phyloP scores from a whole-genome alignment of 2,329 filamentous ascomycete species.

The Nigrospora osmanthi region DNA sequence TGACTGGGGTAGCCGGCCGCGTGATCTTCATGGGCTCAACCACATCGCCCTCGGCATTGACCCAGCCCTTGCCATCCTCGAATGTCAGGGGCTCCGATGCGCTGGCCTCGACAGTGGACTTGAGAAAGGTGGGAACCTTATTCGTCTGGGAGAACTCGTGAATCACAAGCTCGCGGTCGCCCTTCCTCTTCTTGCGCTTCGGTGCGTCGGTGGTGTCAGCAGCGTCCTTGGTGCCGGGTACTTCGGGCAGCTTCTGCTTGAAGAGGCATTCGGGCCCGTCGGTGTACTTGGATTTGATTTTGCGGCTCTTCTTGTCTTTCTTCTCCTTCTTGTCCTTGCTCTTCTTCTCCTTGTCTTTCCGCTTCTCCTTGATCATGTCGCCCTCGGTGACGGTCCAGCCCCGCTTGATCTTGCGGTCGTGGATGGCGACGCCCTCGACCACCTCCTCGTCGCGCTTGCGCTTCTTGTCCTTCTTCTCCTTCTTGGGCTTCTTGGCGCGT shows the following conservation, averaged over 20 bases:
- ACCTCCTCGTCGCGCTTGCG: conserved; percentile 41
- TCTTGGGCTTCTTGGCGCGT: conserved; percentile 21
- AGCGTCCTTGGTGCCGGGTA: conserved; percentile 31
- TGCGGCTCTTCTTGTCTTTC: conserved; percentile 46
- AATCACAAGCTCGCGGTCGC: conserved; percentile 55
- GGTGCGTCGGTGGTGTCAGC: conserved; percentile 31
- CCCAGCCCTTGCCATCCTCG: conserved; percentile 82
- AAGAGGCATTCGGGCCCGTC: conserved; percentile 77
- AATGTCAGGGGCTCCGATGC: conserved; percentile 51
- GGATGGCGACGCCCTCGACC: conserved; percentile 61
- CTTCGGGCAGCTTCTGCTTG: conserved; percentile 64
- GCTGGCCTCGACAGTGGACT: conserved; percentile 38
- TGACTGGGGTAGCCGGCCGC: conserved; percentile 17
- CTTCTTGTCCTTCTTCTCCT: conserved; percentile 37
- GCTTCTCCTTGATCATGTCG: conserved; percentile 38
- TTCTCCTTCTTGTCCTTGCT: conserved; percentile 42
- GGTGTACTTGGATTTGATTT: conserved; percentile 69
- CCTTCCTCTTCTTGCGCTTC: conserved; percentile 53
- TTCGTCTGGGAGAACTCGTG: conserved; percentile 87
- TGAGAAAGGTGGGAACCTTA: conserved; percentile 77
- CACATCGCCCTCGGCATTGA: conserved; percentile 69
- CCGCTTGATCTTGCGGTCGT: conserved; percentile 74
- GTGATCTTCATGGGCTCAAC: conserved; percentile 51
- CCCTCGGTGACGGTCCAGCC: conserved; percentile 73
- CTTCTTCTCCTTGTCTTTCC: conserved; percentile 34